Conservation (phyloP, 768 basidiomycete species). For the Pholiota microspora region DNA sequence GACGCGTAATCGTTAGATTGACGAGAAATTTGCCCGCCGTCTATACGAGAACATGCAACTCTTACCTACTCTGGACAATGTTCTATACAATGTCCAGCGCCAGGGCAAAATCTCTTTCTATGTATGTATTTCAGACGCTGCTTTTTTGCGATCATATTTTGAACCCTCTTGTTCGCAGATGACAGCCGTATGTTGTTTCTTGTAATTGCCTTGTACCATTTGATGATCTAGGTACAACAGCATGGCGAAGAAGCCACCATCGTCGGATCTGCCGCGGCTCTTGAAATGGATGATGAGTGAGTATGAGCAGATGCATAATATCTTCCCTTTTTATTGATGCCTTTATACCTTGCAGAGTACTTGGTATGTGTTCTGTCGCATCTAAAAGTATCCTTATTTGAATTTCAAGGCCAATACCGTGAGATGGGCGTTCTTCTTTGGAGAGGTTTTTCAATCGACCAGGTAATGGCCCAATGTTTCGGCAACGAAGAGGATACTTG, state of each 20-base stretch:
- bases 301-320: slow-evolving; percentile 25
- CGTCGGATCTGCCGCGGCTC: slow-evolving; percentile 84
- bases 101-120: slow-evolving; percentile 94
- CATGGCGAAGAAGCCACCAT: slow-evolving; percentile 91
- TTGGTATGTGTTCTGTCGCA: slow-evolving; percentile 49
- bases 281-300: slow-evolving; percentile 83
- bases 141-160: background rate
- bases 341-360: slow-evolving; percentile 46
- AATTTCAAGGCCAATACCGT: slow-evolving; percentile 75
- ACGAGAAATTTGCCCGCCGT: slow-evolving; percentile 61
- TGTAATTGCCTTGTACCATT: background rate
- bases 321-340: background rate
- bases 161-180: slow-evolving; percentile 46
- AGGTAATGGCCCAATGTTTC: slow-evolving; percentile 91
- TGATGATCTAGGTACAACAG: slow-evolving; percentile 31
- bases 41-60: slow-evolving; percentile 82
- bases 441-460: slow-evolving; percentile 77
- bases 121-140: slow-evolving; percentile 41
- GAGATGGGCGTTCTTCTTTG: slow-evolving; percentile 90
- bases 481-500: slow-evolving; percentile 79
- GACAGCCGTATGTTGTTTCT: slow-evolving; percentile 62
- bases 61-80: slow-evolving; percentile 80
- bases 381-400: background rate
- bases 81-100: slow-evolving; percentile 89
- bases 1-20: slow-evolving; percentile 45